Percentiles rank a stretch among this genome's conserved stretches.
Conservation (phyloP, 2,329 filamentous ascomycete genomes). For the Parascedosporium putredinis region DNA sequence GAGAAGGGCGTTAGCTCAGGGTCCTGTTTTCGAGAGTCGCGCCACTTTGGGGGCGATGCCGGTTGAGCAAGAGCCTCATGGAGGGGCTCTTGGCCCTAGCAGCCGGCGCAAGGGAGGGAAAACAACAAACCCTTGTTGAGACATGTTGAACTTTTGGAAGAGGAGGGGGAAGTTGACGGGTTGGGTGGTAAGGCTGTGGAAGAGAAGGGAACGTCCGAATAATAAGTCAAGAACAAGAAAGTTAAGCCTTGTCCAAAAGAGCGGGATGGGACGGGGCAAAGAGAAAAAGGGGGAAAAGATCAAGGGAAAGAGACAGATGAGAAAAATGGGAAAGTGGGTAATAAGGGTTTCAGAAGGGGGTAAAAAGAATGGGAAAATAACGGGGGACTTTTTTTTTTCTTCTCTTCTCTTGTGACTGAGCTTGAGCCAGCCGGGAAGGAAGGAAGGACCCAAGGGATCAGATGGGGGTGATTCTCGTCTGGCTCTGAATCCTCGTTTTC, state of each 20-base stretch:
- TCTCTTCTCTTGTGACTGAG: too few species aligned
- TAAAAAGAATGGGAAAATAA: too few species aligned
- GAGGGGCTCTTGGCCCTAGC: background rate
- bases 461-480: too few species aligned
- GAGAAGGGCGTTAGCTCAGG: background rate
- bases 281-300: background rate
- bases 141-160: background rate
- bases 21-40: background rate
- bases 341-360: background rate
- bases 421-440: too few species aligned
- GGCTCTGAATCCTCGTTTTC: too few species aligned
- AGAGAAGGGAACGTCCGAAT: background rate
- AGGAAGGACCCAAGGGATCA: too few species aligned
- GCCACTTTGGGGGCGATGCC: background rate
- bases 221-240: background rate
- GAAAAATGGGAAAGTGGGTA: background rate
- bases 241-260: too few species aligned
- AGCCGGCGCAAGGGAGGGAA: background rate
- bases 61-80: background rate
- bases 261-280: background rate
- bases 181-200: background rate
- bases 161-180: background rate
- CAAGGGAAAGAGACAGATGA: background rate
- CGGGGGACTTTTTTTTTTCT: too few species aligned
- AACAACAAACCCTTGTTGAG: background rate